phyloP scores from a whole-genome alignment of 306 rosid species.

The Pterocarpus macrocarpus region DNA sequence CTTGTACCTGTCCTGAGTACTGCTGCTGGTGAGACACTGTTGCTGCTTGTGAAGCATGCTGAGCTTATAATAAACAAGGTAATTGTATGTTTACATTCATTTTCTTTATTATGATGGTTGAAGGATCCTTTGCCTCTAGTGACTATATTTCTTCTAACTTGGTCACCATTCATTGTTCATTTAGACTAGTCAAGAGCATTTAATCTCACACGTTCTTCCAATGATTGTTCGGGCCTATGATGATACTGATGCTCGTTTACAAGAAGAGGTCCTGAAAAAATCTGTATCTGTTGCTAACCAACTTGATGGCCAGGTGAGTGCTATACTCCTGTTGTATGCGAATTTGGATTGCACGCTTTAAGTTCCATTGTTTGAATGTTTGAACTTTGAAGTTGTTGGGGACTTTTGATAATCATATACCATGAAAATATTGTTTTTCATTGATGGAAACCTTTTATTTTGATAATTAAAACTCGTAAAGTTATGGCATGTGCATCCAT shows the following conservation, averaged over 20 bases:
- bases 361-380: slow-evolving; percentile 1
- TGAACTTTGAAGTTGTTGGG: not conserved
- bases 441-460: not conserved
- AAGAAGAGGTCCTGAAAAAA: slow-evolving; percentile 95
- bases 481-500: not conserved
- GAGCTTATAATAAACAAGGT: slow-evolving; percentile 94
- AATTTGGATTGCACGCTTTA: slow-evolving; percentile 22
- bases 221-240: slow-evolving; percentile 94
- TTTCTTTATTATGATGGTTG: slow-evolving; percentile 34
- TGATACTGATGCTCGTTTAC: slow-evolving; percentile 92
- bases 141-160: slow-evolving; percentile 35
- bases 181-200: slow-evolving; percentile 85
- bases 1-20: slow-evolving; percentile 91
- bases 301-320: slow-evolving; percentile 85
- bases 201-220: slow-evolving; percentile 89
- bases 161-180: slow-evolving; percentile 44
- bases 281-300: slow-evolving; percentile 80
- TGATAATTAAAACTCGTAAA: not conserved
- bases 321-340: slow-evolving; percentile 23
- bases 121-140: slow-evolving; percentile 12
- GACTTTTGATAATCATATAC: not conserved
- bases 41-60: slow-evolving; percentile 91
- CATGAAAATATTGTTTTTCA: not conserved
- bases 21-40: slow-evolving; percentile 86
- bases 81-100: slow-evolving; percentile 35